A percentile compares a stretch with the other conserved stretches of the same genome.
Evolutionary conservation across 208 protist species (phyloP).

Genomic region (Leishmania mexicana): DNA sequence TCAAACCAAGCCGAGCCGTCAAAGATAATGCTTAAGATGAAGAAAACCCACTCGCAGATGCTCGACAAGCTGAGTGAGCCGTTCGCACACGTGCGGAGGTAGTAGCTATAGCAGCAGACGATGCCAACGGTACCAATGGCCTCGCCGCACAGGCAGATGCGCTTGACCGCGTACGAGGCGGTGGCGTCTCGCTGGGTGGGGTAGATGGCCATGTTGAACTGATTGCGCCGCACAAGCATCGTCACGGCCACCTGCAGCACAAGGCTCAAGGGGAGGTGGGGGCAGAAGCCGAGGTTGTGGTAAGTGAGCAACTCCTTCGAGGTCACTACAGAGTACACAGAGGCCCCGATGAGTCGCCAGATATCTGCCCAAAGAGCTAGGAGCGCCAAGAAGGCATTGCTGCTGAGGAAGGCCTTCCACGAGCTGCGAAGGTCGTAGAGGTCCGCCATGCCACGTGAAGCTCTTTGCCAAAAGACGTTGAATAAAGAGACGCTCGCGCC

Average conservation of each 20-base stretch:
- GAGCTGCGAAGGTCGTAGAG: slow-evolving; percentile 38
- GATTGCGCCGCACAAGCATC: slow-evolving; percentile 48
- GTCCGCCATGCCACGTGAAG: slow-evolving; percentile 47
- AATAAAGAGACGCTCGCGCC: slow-evolving; percentile 54
- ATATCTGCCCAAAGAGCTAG: slow-evolving; percentile 56
- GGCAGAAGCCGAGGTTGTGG: slow-evolving; percentile 67
- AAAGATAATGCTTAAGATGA: slow-evolving; percentile 60
- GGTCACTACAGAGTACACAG: slow-evolving; percentile 61
- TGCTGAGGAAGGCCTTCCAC: slow-evolving; percentile 34
- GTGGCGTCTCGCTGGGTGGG: slow-evolving; percentile 39
- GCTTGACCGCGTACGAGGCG: slow-evolving; percentile 49
- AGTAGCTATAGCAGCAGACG: slow-evolving; percentile 54
- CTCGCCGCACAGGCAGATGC: slow-evolving; percentile 48
- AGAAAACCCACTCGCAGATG: slow-evolving; percentile 78
- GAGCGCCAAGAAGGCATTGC: slow-evolving; percentile 54
- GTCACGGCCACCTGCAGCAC: slow-evolving; percentile 46
- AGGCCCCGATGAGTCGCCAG: slow-evolving; percentile 43
- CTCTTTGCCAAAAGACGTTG: slow-evolving; percentile 64
- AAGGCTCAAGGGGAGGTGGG: slow-evolving; percentile 65
- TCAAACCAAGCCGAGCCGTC: slow-evolving; percentile 71
- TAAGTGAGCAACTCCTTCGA: slow-evolving; percentile 58
- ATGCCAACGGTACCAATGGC: slow-evolving; percentile 37
- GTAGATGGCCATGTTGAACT: slow-evolving; percentile 65
- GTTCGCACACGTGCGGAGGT: slow-evolving; percentile 59
- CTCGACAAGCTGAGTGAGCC: slow-evolving; percentile 70